Evolutionary conservation across 2,329 filamentous ascomycete species (phyloP), one percentile per base, ranked within the genome.

Genomic region (Paramyrothecium roridum): DNA sequence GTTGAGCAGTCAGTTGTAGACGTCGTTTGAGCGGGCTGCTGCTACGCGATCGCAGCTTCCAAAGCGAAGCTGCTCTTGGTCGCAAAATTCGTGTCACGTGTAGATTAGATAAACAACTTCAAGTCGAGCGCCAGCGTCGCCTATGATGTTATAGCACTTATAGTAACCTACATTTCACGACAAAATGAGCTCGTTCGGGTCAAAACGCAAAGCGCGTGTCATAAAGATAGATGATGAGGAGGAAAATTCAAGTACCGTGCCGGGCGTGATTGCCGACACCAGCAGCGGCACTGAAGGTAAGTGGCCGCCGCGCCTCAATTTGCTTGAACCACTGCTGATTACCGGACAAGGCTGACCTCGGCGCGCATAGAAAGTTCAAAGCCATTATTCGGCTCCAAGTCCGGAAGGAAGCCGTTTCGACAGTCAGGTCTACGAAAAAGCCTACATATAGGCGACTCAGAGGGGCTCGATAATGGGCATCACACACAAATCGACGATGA

Each of bases 171-270:
- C 54, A 50, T n/a, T 21, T 33, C 47, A 17, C 8, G 45, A 11
- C 60, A 73, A 55, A 13, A 84, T 84, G 81, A 81, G 76, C 60
- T 72, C 80, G 7, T 86, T 87, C 55, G 76, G 75, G 3, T 70
- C 77, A 2, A 87, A 84, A 64, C 75, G 84, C 60, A 92, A 95
- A 63, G 86, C 90, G 49, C 88, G 90, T 61, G 89, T 92, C 65
- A 89, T 96, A 63, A 88, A 85, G 49, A 78, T 84, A 0, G 79
- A 84, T 46, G 89, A 91, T 48, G 84, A 87, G 13, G 85, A 90
- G 3, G 87, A 86, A 1, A 50, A 55, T 2, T 52, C 54, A 2
- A 52, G 59, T 4, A 56, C 59, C 2, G 52, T 56, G 10, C 43
- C 68, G 1, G 52, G 57, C 1, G n/a, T 6, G 11, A 56, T 60